Base-by-base conservation (phyloP, 1,284 basidiomycete species). In the Neotropicomus parvogracilis region DNA sequence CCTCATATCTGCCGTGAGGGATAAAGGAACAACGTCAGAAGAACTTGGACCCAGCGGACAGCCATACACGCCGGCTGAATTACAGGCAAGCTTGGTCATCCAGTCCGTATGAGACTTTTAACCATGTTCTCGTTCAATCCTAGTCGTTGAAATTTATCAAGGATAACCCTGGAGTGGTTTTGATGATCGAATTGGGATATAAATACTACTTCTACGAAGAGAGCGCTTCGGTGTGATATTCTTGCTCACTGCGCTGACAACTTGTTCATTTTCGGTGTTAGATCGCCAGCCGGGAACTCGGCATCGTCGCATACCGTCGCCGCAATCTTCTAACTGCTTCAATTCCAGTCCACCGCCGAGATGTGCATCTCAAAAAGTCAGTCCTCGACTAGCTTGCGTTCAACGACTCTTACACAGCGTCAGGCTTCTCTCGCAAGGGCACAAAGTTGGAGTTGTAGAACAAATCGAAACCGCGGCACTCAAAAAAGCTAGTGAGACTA, bases 381-480 rank as follows among this genome's bases (percentile, higher is more conserved):
- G 75, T 33, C 20, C 6, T 49, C 28, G 13, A 39, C 17, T 28
- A 11, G 2, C 48, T 53, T 8, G 34, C 20, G 17, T 24, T 41
- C 29, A 31, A 16, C 27, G 28, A 35, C 19, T 40, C 39, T 54
- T 11, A 40, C 33, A 21, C 13, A 14, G 14, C 17, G 38, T 24
- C 42, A 94, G 91, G 55, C 76, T 98, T 28, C 78, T 98, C 35
- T 85, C 88, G 1, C 80, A 85, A 46, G 95, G 95, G 0, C 78
- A 93, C 65, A 91, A 92, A 68, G 81, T 99, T 41, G 95, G 95
- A 10, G 83, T 99, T 11, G 85, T 97, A 1, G 79, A 85, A n/a
- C 95, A 98, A 66, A 82, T 78, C 3, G 95, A 99, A 70, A 98
- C 95, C 0, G 91, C 95, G 0, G 95, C 95, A 0, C 75, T 99